Evolutionary conservation across 2,329 filamentous ascomycete genomes (phyloP), one percentile per base, ranked within the genome.

Genomic region (Colletotrichum simmondsii): DNA sequence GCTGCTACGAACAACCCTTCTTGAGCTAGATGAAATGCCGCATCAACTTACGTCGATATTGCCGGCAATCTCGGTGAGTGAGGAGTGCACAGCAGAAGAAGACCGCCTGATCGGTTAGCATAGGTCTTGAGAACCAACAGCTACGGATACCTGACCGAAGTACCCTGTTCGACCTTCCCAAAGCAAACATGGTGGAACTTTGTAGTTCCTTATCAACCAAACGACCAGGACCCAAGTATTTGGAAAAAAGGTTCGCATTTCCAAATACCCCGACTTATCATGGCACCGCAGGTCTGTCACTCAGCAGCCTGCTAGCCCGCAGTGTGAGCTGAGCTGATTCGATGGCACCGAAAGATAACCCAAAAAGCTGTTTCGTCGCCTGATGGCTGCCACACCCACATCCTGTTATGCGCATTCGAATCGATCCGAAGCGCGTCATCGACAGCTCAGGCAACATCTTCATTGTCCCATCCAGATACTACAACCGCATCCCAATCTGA

Each of bases 131-230:
- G 65, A 60, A 35, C 22, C 28, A 54, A 69, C 59, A 26, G 70
- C 26, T 14, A 59, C 59, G 32, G 70, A 26, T 24, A 59, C 24
- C 42, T 59, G 37, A 54, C 69, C 37, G 53, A 72, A 65, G 56
- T 70, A 56, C 70, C 66, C 35, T 46, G 35, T 49, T 49, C 54
- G 32, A 65, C 66, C 71, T 65, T 62, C 71, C 71, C 71, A 65
- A 73, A 73, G 66, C 19, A 69, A 70, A 57, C 54, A 57, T 49
- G 46, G 67, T 52, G 66, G 61, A 42, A 65, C 60, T 71, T 22
- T 62, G 56, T 56, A 56, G 42, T 7, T 24, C 53, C 68, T 71
- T 71, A 73, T 71, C 71, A 19, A 28, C 28, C 30, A 24, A n/a
- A 14, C 53, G 32, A 56, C 42, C 53, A 69, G 53, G 32, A 46